Percentiles rank a stretch among this genome's conserved stretches.
phyloP scores from a whole-genome alignment of 805 yeast genomes.

The Kazachstania viticola region DNA sequence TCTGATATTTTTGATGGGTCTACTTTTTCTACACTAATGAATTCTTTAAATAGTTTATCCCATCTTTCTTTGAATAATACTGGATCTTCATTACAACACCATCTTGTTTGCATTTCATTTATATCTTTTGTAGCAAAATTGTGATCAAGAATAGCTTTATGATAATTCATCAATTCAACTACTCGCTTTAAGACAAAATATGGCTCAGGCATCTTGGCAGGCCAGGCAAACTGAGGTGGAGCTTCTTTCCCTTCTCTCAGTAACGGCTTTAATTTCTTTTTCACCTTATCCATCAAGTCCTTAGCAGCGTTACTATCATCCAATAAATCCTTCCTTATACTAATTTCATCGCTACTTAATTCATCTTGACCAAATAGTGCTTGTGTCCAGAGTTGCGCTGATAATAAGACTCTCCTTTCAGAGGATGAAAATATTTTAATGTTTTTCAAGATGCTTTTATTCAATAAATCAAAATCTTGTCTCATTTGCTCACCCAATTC shows the following conservation, averaged over 20 bases:
- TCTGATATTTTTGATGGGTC: constrained; percentile 97
- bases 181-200: constrained; percentile 87
- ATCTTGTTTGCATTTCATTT: constrained; percentile 53
- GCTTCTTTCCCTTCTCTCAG: constrained; percentile 93
- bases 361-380: constrained; percentile 64
- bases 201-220: constrained; percentile 96
- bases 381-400: constrained; percentile 79
- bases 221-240: constrained; percentile 98
- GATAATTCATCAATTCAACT: constrained; percentile 90
- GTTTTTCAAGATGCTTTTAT: constrained; percentile 72
- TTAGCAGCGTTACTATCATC: constrained; percentile 98
- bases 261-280: constrained; percentile 88
- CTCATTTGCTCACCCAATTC: constrained; percentile 95
- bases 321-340: constrained; percentile 76
- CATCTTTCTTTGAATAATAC: constrained; percentile 84
- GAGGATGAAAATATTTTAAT: constrained; percentile 84
- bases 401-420: constrained; percentile 87
- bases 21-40: constrained; percentile 84
- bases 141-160: constrained; percentile 69
- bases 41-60: constrained; percentile 92
- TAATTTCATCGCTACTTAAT: constrained; percentile 66
- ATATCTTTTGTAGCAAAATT: constrained; percentile 64
- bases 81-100: constrained; percentile 98
- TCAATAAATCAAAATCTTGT: constrained; percentile 78
- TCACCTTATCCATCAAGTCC: constrained; percentile 93